phyloP scores from a whole-genome alignment of 2,329 filamentous ascomycete genomes.

The Dactylellina leptospora region DNA sequence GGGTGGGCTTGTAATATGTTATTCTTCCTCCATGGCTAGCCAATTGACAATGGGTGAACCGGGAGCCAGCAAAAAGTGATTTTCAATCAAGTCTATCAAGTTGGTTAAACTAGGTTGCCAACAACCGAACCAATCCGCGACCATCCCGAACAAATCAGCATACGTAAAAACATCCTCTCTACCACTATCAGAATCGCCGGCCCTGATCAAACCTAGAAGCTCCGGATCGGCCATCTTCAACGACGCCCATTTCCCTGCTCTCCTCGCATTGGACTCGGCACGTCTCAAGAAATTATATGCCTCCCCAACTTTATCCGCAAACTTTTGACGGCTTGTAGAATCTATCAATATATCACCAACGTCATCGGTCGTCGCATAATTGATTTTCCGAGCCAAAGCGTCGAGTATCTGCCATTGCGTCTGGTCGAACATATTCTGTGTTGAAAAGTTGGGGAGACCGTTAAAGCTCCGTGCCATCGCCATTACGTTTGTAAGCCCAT shows the following conservation, averaged over 20 bases:
- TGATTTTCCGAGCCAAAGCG: background rate
- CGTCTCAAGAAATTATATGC: background rate
- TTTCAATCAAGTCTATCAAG: background rate
- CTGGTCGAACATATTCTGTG: background rate
- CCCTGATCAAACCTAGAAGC: background rate
- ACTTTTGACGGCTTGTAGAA: background rate
- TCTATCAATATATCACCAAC: background rate
- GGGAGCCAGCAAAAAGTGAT: background rate
- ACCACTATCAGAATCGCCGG: background rate
- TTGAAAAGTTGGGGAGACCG: background rate
- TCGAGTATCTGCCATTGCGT: background rate
- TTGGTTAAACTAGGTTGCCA: slow-evolving; percentile 3
- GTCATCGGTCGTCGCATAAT: background rate
- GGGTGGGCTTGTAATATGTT: no score
- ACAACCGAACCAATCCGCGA: slow-evolving; percentile 8
- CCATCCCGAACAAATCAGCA: background rate
- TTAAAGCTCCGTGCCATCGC: background rate
- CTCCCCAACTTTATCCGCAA: background rate
- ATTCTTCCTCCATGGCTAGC: no score
- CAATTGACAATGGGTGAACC: background rate
- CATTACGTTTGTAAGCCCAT: background rate
- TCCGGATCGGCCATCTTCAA: background rate
- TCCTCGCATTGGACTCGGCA: background rate
- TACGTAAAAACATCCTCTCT: background rate
- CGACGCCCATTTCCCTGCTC: background rate